Conservation (phyloP, 108 stramenopile species). For the Pseudonitzschia multistriata region DNA sequence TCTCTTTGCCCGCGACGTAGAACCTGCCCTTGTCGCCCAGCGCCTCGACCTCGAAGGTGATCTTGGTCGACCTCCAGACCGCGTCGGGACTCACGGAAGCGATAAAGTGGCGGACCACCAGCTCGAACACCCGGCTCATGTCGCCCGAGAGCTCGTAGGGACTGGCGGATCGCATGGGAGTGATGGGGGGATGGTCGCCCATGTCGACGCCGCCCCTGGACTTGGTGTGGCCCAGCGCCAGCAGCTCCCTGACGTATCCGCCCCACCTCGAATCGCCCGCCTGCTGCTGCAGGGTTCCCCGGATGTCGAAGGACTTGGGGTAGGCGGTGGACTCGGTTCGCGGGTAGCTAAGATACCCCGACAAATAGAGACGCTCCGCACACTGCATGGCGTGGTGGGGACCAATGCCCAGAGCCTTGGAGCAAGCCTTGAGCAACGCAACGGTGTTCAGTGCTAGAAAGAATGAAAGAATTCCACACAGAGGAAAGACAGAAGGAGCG, state of each 20-base stretch:
- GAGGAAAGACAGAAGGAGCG: neutral
- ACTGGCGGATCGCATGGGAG: conserved; percentile 63
- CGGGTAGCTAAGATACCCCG: conserved; percentile 85
- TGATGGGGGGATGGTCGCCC: conserved; percentile 90
- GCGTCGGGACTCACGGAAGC: conserved; percentile 87
- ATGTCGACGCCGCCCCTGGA: conserved; percentile 78
- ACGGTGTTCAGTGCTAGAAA: conserved; percentile 67
- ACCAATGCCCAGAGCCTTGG: conserved; percentile 83
- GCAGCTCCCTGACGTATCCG: conserved; percentile 59
- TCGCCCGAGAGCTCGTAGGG: conserved; percentile 71
- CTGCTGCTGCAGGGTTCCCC: conserved; percentile 74
- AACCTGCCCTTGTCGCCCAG: conserved; percentile 76
- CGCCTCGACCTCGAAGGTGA: conserved; percentile 62
- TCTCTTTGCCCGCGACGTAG: conserved; percentile 69
- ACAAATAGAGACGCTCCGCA: conserved; percentile 82
- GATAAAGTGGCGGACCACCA: conserved; percentile 86
- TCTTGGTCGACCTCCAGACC: conserved; percentile 77
- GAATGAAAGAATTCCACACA: neutral
- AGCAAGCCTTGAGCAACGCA: conserved; percentile 73
- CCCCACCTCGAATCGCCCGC: conserved; percentile 72
- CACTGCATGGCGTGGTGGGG: conserved; percentile 75
- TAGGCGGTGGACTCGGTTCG: conserved; percentile 81
- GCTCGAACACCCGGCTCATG: conserved; percentile 84
- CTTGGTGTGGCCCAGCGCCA: conserved; percentile 53
- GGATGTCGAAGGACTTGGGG: conserved; percentile 81